Base-by-base conservation (phyloP, 2,329 filamentous ascomycete genomes). In the Pseudogymnoascus sp. region DNA sequence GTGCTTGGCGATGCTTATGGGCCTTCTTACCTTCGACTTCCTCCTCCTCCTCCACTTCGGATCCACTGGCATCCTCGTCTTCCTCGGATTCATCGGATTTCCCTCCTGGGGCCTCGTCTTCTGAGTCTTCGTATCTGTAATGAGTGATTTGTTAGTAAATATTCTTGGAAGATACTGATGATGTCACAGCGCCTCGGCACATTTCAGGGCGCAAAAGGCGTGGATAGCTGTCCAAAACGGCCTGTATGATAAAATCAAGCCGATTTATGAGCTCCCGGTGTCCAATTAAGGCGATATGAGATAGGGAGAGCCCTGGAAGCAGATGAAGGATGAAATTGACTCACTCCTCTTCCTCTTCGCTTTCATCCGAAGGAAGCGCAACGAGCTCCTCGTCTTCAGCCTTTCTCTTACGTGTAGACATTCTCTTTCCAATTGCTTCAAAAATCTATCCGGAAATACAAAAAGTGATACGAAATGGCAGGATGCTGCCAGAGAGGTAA, bases 51-150 rank as follows among this genome's bases (percentile, higher is more conserved):
- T 71, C 64, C 56, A 68, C 63, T 63, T 68, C 65, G 14, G 66
- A 65, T 8, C 69, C 68, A 53, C 65, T 26, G 53, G 40, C 26
- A 50, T 24, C 61, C 63, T 62, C 65, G 65, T 67, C 59, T 70
- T 71, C 71, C 46, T 76, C 71, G 61, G 76, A 74, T 26, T 75
- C 71, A 19, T 78, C 75, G 63, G 73, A 71, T 35, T 70, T 73
- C 66, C 74, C 68, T 67, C 72, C 69, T 63, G 67, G 65, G 65
- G 71, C 70, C 62, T 71, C 67, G 61, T 68, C 68, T 66, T 74
- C 68, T 62, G 72, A 69, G 66, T 73, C 73, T 66, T 77, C 69
- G 56, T 72, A 72, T 50, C 70, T 72, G 62, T 61, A 28, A 37
- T 37, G 22, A 24, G 19, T 33, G 26, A 2, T 60, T 12, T 2